Base-by-base conservation (phyloP, 129 eudicot genomes). In the Cynara cardunculus region DNA sequence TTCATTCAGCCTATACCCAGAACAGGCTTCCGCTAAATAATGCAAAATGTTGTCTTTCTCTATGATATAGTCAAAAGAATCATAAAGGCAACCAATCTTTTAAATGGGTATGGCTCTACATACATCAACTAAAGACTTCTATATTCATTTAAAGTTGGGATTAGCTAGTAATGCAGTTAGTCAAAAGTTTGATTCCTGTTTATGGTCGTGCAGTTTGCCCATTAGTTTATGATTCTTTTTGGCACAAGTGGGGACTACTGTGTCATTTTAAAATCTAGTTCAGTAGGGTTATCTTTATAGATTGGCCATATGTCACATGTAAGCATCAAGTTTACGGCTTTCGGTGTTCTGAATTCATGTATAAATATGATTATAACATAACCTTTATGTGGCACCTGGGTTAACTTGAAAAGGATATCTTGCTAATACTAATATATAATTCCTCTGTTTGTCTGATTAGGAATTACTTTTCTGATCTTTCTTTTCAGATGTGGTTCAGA, bases 161-260 rank as follows among this genome's bases (percentile, higher is more conserved):
- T 78, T 61, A 69, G 68, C 67, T 73, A 83, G 70, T 78, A 64
- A 76, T 73, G 41, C 65, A 82, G 25, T 49, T 49, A 73, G 86
- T 78, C 79, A 83, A 90, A 90, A 86, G 83, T 69, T 82, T 78
- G 81, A 86, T 89, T 87, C 86, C 81, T 69, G 84, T 30, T 84
- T 69, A 27, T 30, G 75, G 76, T 79, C 82, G 19, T 68, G 81
- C 78, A 84, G 85, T 73, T 81, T 79, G 61, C 68, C 75, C 72
- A 72, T 83, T 83, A 13, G 73, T 71, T 90, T 28, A 79, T 65
- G 44, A 64, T 81, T 85, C 86, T 88, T 88, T 49, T 88, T 74
- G 80, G 69, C 39, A 83, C 75, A 31, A 77, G 68, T 74, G 68
- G 81, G 81, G 79, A 71, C 82, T 46, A 74, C 49, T 27, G 28